phyloP scores from a whole-genome alignment of 176 grass and related monocot genomes.

The Oryza rufipogon region DNA sequence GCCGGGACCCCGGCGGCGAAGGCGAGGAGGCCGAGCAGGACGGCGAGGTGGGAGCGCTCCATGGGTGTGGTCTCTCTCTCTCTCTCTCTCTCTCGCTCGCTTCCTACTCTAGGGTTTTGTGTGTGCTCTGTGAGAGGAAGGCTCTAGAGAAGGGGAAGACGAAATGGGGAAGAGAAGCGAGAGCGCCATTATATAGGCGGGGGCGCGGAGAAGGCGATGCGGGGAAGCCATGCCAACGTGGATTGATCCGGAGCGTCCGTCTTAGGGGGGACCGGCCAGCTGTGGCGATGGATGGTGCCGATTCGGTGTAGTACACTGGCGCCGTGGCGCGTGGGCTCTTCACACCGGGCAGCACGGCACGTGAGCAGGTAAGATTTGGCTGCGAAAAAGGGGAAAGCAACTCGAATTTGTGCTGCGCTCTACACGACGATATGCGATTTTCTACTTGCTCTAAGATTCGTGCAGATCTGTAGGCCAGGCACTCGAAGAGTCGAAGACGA shows the following conservation, averaged over 20 bases:
- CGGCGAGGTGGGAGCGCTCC: conserved; percentile 8
- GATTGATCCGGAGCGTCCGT: background rate
- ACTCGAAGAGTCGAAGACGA: background rate
- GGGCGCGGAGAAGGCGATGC: background rate
- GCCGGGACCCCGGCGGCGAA: background rate
- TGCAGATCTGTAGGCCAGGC: background rate
- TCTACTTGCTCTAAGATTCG: background rate
- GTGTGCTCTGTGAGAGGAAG: background rate
- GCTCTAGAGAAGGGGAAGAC: background rate
- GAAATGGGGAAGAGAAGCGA: background rate
- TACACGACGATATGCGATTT: background rate
- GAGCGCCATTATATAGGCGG: conserved; percentile 10
- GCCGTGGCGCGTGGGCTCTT: background rate
- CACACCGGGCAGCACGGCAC: background rate
- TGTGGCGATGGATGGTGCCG: background rate
- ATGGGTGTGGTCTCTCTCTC: background rate
- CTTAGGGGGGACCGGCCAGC: background rate
- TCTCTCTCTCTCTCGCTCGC: background rate
- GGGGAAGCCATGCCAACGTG: background rate
- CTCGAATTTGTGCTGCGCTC: background rate
- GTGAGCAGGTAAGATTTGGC: background rate
- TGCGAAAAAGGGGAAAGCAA: background rate
- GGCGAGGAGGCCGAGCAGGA: background rate
- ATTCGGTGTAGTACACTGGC: background rate
- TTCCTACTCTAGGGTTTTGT: conserved; percentile 16